A percentile compares a stretch with the other conserved stretches of the same genome.
Conservation (phyloP, 495 filamentous ascomycete species). For the Daldinia loculata region DNA sequence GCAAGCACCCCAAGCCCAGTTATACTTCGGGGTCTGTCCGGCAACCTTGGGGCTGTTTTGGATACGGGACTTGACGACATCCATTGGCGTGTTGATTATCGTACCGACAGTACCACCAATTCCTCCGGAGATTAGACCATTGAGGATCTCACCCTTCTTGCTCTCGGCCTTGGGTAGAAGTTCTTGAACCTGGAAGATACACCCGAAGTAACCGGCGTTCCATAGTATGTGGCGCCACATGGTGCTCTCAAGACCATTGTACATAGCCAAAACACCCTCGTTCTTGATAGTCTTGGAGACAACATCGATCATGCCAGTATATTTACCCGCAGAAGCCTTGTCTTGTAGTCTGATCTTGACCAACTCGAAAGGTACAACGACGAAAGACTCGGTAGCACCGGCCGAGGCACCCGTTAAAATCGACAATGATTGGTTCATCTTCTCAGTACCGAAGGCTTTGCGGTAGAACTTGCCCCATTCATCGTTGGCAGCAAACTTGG, state of each 20-base stretch:
- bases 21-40: slow-evolving; percentile 88
- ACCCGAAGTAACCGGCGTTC: slow-evolving; percentile 98
- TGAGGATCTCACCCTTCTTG: slow-evolving; percentile 81
- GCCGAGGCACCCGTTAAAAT: slow-evolving; percentile 92
- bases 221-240: slow-evolving; percentile 97
- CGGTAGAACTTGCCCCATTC: slow-evolving; percentile 95
- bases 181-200: slow-evolving; percentile 92
- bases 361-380: slow-evolving; percentile 92
- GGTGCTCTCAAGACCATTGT: slow-evolving; percentile 95
- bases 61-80: slow-evolving; percentile 97
- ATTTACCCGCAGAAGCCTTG: slow-evolving; percentile 91
- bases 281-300: slow-evolving; percentile 79
- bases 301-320: slow-evolving; percentile 91
- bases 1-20: slow-evolving; percentile 93
- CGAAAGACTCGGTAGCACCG: slow-evolving; percentile 94
- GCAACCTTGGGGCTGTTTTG: slow-evolving; percentile 87
- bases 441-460: slow-evolving; percentile 76
- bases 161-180: slow-evolving; percentile 79
- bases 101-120: slow-evolving; percentile 93
- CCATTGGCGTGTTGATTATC: slow-evolving; percentile 94
- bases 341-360: slow-evolving; percentile 95
- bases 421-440: slow-evolving; percentile 91
- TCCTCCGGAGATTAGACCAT: slow-evolving; percentile 86
- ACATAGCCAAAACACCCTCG: slow-evolving; percentile 88
- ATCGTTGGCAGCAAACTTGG: slow-evolving; percentile 98